Base-by-base conservation (phyloP, 345 rosid species). In the Ailanthus altissimus region DNA sequence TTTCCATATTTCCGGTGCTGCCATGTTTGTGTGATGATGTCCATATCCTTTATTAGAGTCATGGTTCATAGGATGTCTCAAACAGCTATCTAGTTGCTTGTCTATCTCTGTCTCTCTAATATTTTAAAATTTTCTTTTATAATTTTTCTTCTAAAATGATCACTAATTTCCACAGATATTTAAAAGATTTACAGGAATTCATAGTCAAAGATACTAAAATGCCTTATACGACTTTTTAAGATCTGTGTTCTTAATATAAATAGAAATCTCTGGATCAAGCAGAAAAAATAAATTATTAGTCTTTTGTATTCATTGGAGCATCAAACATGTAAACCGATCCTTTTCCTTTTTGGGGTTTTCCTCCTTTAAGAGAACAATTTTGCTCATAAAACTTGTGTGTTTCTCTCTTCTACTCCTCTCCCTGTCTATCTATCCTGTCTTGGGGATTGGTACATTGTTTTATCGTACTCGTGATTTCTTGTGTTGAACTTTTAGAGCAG, bases 401-500 rank as follows among this genome's bases (percentile, higher is more conserved):
- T 2, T 53, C 38, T 28, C 16, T 6, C 42, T 50, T 50, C 40
- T 11, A 60, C 40, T 25, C 36, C 12, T 47, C 12, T 47, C 2
- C 14, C 51, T 11, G 13, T 49, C 51, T 49, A 1, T 49, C 51
- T 11, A 11, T 49, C 51, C 16, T 5, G 13, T 9, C 4, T 42
- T 25, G 40, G 36, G 6, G 46, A 26, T 25, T 21, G 7, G 16
- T 16, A 14, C 58, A 8, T 62, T 60, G 43, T 42, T 5, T 4
- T 53, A 12, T 53, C n/a, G n/a, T n/a, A n/a, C 11, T n/a, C 26
- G 36, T 71, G 51, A 69, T 47, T 74, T 46, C 13, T 62, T 18
- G 7, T 83, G 25, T 57, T 75, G 13, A 38, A 23, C 74, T 65
- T 81, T 62, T 77, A 84, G 88, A 38, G 75, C 20, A 85, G 83